phyloP scores from a whole-genome alignment of 257 asterid genomes.

The Rubia yunnanensis region DNA sequence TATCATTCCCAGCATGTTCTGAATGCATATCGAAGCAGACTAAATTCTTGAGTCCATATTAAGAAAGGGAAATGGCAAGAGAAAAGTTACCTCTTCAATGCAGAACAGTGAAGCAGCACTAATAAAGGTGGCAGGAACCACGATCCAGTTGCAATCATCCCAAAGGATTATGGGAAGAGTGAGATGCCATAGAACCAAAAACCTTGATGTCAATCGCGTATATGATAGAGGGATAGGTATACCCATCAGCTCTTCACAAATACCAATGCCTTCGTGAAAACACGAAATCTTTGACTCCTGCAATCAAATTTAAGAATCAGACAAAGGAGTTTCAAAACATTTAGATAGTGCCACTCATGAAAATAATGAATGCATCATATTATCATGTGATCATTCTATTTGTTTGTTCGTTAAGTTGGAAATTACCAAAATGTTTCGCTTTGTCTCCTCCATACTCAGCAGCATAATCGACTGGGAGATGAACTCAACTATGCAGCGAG shows the following conservation, averaged over 20 bases:
- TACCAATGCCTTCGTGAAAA: slow-evolving; percentile 77
- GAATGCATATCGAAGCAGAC: neutral
- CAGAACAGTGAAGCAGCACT: slow-evolving; percentile 94
- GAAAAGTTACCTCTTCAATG: slow-evolving; percentile 72
- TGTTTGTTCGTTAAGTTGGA: neutral
- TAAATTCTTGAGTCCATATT: neutral
- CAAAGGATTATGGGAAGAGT: slow-evolving; percentile 92
- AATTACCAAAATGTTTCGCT: slow-evolving; percentile 59
- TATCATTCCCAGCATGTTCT: neutral
- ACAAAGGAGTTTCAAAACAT: neutral
- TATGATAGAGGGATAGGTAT: slow-evolving; percentile 90
- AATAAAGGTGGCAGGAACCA: slow-evolving; percentile 89
- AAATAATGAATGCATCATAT: neutral
- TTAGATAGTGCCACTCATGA: too few relatives aligned
- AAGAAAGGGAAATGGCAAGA: neutral
- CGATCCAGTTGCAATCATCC: slow-evolving; percentile 98
- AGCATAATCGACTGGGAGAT: slow-evolving; percentile 77
- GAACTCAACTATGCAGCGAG: slow-evolving; percentile 80
- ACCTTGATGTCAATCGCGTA: slow-evolving; percentile 90
- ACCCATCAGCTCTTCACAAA: slow-evolving; percentile 79
- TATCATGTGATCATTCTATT: neutral
- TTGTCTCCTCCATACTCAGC: slow-evolving; percentile 58
- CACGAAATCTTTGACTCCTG: slow-evolving; percentile 81
- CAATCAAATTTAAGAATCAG: slow-evolving; percentile 7
- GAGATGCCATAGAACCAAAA: slow-evolving; percentile 95